Evolutionary conservation across 2,329 filamentous ascomycete species (phyloP).

Genomic region (Colletotrichum noveboracense): DNA sequence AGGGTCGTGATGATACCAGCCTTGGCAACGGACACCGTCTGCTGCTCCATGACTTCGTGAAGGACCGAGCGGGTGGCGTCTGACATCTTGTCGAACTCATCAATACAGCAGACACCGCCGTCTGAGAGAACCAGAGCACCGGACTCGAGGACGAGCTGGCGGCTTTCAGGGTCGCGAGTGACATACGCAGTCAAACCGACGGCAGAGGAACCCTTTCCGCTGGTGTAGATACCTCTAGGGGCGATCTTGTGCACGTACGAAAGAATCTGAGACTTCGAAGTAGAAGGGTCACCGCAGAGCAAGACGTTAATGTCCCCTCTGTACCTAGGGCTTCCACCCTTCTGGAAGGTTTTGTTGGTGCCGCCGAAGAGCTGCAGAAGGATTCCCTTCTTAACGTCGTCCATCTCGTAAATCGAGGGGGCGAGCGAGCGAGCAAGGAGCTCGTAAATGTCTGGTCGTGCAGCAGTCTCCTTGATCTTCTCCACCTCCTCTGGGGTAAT

Average conservation of each 20-base stretch:
- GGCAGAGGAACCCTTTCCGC: slow-evolving; percentile 80
- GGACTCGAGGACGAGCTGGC: slow-evolving; percentile 81
- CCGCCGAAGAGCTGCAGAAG: slow-evolving; percentile 95
- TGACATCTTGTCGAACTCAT: slow-evolving; percentile 88
- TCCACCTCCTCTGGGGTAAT: slow-evolving; percentile 86
- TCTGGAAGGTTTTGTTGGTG: slow-evolving; percentile 97
- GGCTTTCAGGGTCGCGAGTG: slow-evolving; percentile 79
- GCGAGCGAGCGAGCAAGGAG: slow-evolving; percentile 88
- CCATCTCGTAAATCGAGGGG: slow-evolving; percentile 96
- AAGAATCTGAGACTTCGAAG: slow-evolving; percentile 92
- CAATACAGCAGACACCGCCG: slow-evolving; percentile 83
- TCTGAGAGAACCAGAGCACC: slow-evolving; percentile 81
- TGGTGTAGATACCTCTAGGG: slow-evolving; percentile 83
- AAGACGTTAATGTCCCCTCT: slow-evolving; percentile 97
- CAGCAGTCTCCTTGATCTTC: slow-evolving; percentile 82
- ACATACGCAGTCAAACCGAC: slow-evolving; percentile 84
- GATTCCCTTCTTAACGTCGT: slow-evolving; percentile 98
- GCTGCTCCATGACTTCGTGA: slow-evolving; percentile 89
- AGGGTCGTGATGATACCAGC: slow-evolving; percentile 96
- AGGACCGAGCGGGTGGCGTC: slow-evolving; percentile 80
- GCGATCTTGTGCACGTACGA: slow-evolving; percentile 98
- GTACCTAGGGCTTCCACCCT: slow-evolving; percentile 94
- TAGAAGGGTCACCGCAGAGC: slow-evolving; percentile 96
- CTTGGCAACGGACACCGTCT: slow-evolving; percentile 85
- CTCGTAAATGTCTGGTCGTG: slow-evolving; percentile 88